Percentiles rank a stretch among this genome's conserved stretches.
phyloP scores from a whole-genome alignment of 768 basidiomycete genomes.

The Leccinum variicolor region DNA sequence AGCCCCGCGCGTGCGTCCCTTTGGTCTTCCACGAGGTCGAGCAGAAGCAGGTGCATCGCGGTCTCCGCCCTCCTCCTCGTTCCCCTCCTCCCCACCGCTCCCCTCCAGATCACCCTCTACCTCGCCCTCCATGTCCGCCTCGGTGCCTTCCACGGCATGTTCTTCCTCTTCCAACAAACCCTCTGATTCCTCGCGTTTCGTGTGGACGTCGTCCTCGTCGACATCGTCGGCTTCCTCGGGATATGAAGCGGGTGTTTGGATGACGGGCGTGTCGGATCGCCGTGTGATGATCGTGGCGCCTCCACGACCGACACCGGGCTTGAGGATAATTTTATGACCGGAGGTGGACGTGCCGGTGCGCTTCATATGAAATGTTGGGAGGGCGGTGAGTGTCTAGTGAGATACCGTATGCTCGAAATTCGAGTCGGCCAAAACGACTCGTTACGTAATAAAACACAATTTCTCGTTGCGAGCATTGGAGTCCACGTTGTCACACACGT shows the following conservation, averaged over 20 bases:
- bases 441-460: constrained; percentile 16
- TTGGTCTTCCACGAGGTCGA: constrained; percentile 36
- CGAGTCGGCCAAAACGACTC: not conserved
- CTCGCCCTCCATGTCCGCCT: constrained; percentile 25
- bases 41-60: constrained; percentile 31
- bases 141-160: constrained; percentile 21
- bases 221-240: constrained; percentile 20
- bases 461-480: too few species aligned
- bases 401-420: not conserved
- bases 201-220: constrained; percentile 25
- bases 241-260: constrained; percentile 15
- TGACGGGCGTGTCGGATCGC: constrained; percentile 19
- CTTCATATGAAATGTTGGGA: constrained; percentile 16
- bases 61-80: constrained; percentile 34
- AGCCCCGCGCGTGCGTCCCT: constrained; percentile 36
- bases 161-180: constrained; percentile 33
- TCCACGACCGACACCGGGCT: constrained; percentile 33
- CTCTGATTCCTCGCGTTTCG: constrained; percentile 31
- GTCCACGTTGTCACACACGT: not conserved
- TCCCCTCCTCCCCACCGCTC: constrained; percentile 29
- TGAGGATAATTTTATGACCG: constrained; percentile 39
- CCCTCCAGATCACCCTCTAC: constrained; percentile 30
- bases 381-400: not conserved
- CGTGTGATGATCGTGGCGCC: constrained; percentile 26
- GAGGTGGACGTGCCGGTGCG: constrained; percentile 20